A percentile compares a stretch with the other conserved stretches of the same genome.
Conservation (phyloP, 331 rosid genomes). For the Cydonia oblonga region DNA sequence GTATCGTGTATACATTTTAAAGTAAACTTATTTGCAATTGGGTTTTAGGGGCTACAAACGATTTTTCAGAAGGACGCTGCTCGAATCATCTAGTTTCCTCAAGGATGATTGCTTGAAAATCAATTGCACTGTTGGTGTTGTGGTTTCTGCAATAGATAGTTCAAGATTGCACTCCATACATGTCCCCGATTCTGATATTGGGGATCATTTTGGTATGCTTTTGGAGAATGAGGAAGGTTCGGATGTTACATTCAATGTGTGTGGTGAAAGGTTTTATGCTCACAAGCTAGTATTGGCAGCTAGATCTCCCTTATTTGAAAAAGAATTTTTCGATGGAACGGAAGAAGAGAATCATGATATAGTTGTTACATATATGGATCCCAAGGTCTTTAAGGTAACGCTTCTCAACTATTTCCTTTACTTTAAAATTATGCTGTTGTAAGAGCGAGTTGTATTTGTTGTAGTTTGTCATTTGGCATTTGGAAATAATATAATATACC, state of each 20-base stretch:
- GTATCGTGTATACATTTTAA: not conserved
- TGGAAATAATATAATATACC: not conserved
- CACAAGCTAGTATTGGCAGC: constrained; percentile 82
- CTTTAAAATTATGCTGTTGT: not conserved
- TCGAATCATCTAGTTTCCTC: constrained; percentile 63
- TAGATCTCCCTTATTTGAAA: constrained; percentile 57
- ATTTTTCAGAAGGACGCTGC: constrained; percentile 66
- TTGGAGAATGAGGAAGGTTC: constrained; percentile 70
- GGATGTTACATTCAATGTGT: constrained; percentile 63
- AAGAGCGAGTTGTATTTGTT: not conserved
- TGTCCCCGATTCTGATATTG: constrained; percentile 82
- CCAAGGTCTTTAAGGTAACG: constrained; percentile 79
- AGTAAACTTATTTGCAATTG: not conserved
- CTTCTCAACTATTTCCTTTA: not conserved
- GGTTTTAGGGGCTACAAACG: constrained; percentile 85
- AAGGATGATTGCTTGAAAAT: constrained; percentile 92
- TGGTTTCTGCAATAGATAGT: constrained; percentile 68
- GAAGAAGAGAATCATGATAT: constrained; percentile 51
- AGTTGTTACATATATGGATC: constrained; percentile 53
- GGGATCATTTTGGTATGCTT: constrained; percentile 53
- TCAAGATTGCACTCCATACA: constrained; percentile 57
- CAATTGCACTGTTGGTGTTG: constrained; percentile 96
- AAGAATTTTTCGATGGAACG: constrained; percentile 34
- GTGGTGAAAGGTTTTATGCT: constrained; percentile 67
- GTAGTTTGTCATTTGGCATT: not conserved